Percentiles rank a stretch among this genome's conserved stretches.
Evolutionary conservation across 352 stramenopile species (phyloP).

Genomic region (Pythium sp.): DNA sequence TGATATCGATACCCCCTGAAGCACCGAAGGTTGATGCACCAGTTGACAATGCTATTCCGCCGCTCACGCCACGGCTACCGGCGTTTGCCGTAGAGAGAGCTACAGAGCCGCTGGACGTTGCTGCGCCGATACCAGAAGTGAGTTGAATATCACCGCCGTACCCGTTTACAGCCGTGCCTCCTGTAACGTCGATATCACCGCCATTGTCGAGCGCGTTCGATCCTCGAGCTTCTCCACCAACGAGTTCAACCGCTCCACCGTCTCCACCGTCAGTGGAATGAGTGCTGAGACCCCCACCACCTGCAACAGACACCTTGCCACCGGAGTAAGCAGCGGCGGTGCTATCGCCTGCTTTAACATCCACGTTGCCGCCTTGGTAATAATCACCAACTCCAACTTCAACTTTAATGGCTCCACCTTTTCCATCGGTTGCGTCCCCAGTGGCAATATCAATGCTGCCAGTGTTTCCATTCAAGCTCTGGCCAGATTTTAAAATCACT

Average conservation of each 20-base stretch:
- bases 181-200: conserved; percentile 71
- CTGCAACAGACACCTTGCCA: conserved; percentile 45
- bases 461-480: conserved; percentile 35
- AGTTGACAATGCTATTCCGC: conserved; percentile 33
- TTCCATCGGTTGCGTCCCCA: conserved; percentile 50
- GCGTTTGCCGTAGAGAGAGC: conserved; percentile 43
- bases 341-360: conserved; percentile 60
- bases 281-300: conserved; percentile 57
- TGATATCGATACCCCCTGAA: conserved; percentile 53
- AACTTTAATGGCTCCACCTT: conserved; percentile 59
- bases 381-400: conserved; percentile 51
- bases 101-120: conserved; percentile 52
- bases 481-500: conserved; percentile 45
- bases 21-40: conserved; percentile 49
- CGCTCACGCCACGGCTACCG: conserved; percentile 51
- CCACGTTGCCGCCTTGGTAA: conserved; percentile 56
- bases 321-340: conserved; percentile 46
- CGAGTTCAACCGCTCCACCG: conserved; percentile 80
- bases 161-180: conserved; percentile 64
- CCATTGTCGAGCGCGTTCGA: conserved; percentile 88
- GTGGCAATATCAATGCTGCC: conserved; percentile 38
- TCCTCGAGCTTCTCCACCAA: conserved; percentile 86
- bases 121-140: conserved; percentile 43
- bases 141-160: conserved; percentile 62
- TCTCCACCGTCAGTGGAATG: conserved; percentile 89